Percentiles rank a stretch among this genome's conserved stretches.
Evolutionary conservation across 2,329 filamentous ascomycete species (phyloP).

Genomic region (Amauroascus verrucosus): DNA sequence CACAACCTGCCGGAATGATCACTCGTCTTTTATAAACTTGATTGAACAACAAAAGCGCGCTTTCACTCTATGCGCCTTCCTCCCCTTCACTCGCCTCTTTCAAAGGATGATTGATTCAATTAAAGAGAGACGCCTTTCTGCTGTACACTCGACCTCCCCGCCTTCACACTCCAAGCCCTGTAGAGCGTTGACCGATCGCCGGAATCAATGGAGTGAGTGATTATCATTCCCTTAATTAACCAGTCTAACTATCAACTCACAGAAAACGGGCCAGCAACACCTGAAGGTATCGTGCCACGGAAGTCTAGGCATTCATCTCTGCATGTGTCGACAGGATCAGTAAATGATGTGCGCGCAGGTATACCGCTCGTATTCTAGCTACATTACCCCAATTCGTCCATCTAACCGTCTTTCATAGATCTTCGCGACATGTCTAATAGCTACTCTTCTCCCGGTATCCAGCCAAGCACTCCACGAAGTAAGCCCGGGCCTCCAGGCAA

Average conservation of each 20-base stretch:
- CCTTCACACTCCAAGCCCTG: slow-evolving; percentile 1
- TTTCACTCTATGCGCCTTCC: background rate
- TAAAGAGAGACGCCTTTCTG: background rate
- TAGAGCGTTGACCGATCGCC: background rate
- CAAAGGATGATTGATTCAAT: background rate
- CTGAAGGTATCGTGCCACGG: background rate
- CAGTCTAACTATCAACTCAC: background rate
- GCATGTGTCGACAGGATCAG: background rate
- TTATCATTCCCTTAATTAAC: background rate
- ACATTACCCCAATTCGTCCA: background rate
- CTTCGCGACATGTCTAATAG: background rate
- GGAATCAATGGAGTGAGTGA: background rate
- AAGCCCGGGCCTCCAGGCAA: background rate
- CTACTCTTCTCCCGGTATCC: background rate
- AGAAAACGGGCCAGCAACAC: background rate
- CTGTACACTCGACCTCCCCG: background rate
- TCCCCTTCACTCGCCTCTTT: background rate
- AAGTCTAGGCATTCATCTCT: slow-evolving; percentile 4
- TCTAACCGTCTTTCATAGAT: background rate
- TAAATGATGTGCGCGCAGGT: background rate
- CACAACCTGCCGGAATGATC: background rate
- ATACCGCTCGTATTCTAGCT: too few species aligned
- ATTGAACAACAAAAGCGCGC: too few species aligned
- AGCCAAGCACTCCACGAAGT: background rate
- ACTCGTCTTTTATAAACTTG: background rate